Conservation (phyloP, 2,329 filamentous ascomycete genomes). For the Davidsoniella neocaledoniae region DNA sequence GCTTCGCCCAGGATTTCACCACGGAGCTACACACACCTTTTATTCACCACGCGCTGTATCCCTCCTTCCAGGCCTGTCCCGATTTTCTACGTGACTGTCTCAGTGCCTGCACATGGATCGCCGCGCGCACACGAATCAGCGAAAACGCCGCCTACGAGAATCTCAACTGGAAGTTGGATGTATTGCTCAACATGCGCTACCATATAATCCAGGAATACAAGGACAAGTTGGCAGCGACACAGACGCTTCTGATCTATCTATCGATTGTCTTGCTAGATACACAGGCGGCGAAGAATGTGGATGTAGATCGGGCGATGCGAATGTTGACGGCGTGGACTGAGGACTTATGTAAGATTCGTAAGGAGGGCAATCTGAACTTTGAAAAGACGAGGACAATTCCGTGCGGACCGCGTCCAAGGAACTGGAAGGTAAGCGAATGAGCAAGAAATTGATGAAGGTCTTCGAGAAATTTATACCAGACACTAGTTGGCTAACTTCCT, state of each 20-base stretch:
- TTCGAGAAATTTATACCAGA: not conserved
- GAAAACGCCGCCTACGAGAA: not conserved
- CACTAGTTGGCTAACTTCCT: not conserved
- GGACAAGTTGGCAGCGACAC: slow-evolving; percentile 25
- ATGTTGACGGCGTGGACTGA: not conserved
- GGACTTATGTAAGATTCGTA: not conserved
- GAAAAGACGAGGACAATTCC: not conserved
- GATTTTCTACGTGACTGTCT: not conserved
- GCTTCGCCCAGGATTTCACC: not conserved
- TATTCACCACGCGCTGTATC: slow-evolving; percentile 4
- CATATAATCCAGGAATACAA: slow-evolving; percentile 5
- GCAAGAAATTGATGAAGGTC: too few species aligned
- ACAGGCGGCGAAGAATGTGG: slow-evolving; percentile 24
- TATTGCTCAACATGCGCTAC: not conserved
- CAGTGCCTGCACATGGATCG: not conserved
- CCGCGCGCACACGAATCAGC: not conserved
- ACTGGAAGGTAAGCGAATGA: slow-evolving; percentile 1
- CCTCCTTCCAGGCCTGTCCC: not conserved
- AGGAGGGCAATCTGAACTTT: not conserved
- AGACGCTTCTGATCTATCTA: slow-evolving; percentile 33
- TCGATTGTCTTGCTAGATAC: slow-evolving; percentile 34
- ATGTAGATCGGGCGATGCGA: slow-evolving; percentile 6
- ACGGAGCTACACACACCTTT: not conserved
- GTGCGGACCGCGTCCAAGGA: not conserved
- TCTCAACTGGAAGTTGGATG: not conserved